Base-by-base conservation (phyloP, 352 stramenopile genomes). In the Pythium scleroteichum region DNA sequence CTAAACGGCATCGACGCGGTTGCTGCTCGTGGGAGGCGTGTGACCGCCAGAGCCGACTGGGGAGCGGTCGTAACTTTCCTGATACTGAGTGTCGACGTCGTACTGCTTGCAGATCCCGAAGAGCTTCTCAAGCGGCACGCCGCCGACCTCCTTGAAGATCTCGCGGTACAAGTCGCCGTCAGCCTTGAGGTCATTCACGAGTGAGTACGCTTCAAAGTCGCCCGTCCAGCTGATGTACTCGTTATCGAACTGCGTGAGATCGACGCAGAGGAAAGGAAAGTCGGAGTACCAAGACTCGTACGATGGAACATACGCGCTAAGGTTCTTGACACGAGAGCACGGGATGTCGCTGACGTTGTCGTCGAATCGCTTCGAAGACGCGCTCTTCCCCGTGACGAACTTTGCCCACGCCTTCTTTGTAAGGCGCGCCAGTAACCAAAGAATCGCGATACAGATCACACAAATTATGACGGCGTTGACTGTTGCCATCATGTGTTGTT, bases 221-320 rank as follows among this genome's bases (percentile, higher is more conserved):
- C 79, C 78, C 10, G 70, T 79, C 79, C 79, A 89, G 46, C 55
- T 75, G 54, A 89, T 75, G 50, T 74, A 87, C 29, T 72, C 68
- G 38, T 75, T 59, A 40, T 87, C 78, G 55, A 89, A 87, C 19
- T 67, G 54, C 26, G 52, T 59, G 23, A 89, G 62, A n/a, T 79
- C 67, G 3, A 89, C 79, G 26, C 75, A 84, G 2, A 89, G 62
- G 27, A 79, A 87, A 13, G 79, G 77, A 24, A 89, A 89, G 46
- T 86, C 79, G 19, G 79, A 85, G 59, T 85, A 89, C 73, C 66
- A 81, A n/a, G 77, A 85, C 55, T 86, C 78, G 41, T 84, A 89
- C 10, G 69, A 76, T 47, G 77, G 79, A 32, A 89, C 66, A 59
- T 87, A 89, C 1, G 71, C 79, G 19, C 75, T 72, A 5, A 89